phyloP scores from a whole-genome alignment of 139 green algal species.

The Coelastrella sp. region DNA sequence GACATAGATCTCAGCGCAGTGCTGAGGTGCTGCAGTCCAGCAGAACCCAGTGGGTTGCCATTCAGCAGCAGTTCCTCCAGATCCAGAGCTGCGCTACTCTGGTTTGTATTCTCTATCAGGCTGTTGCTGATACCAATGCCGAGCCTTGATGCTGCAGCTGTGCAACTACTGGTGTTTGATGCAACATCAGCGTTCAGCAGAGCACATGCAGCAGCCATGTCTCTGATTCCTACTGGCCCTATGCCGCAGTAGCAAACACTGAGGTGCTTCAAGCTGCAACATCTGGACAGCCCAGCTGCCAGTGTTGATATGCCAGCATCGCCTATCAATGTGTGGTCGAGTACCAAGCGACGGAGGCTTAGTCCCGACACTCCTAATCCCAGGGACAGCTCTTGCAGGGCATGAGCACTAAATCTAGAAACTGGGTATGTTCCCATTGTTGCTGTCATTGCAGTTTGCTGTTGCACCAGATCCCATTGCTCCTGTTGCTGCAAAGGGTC shows the following conservation, averaged over 20 bases:
- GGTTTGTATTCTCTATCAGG: too few species aligned
- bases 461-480: neutral
- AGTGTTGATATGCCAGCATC: conserved; percentile 24
- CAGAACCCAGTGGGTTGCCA: conserved; percentile 33
- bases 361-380: conserved; percentile 28
- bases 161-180: neutral
- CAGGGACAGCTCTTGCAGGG: conserved; percentile 32
- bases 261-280: conserved; percentile 25
- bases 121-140: neutral
- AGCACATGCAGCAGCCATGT: conserved; percentile 5
- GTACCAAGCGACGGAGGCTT: conserved; percentile 5
- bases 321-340: conserved; percentile 38
- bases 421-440: neutral
- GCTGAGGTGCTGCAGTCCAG: conserved; percentile 22
- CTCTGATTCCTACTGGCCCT: neutral
- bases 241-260: conserved; percentile 40
- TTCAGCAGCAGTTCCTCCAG: conserved; percentile 29
- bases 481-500: neutral
- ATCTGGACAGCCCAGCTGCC: conserved; percentile 27
- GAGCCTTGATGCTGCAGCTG: neutral
- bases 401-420: conserved; percentile 5
- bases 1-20: neutral
- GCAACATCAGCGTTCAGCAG: neutral
- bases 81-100: neutral
- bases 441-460: neutral